Evolutionary conservation across 2,329 filamentous ascomycete genomes (phyloP).

Genomic region (Neopestalotiopsis sp.): DNA sequence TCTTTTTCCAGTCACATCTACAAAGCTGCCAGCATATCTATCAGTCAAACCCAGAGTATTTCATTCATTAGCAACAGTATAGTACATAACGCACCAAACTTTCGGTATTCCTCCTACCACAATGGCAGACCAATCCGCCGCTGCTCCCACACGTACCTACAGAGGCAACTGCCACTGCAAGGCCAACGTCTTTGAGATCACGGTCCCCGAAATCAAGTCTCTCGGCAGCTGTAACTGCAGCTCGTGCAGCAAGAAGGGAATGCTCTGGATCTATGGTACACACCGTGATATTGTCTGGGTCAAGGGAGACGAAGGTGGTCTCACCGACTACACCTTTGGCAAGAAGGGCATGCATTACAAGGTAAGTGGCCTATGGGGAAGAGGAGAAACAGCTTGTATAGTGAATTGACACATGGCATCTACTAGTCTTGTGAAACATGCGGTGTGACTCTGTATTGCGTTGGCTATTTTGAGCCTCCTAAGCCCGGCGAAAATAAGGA

Average conservation of each 20-base stretch:
- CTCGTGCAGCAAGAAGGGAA: conserved; percentile 61
- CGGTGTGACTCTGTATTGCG: conserved; percentile 48
- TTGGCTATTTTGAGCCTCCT: conserved; percentile 27
- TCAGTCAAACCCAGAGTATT: no score
- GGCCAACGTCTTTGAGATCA: conserved; percentile 56
- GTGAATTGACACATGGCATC: background rate
- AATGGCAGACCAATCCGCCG: conserved; percentile 8
- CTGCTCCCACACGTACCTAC: conserved; percentile 44
- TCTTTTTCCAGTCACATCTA: background rate
- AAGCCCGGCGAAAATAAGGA: conserved; percentile 34
- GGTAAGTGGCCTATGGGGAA: conserved; percentile 31
- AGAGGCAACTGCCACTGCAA: conserved; percentile 65
- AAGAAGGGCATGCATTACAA: conserved; percentile 45
- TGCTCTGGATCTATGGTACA: conserved; percentile 41
- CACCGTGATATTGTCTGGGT: conserved; percentile 46
- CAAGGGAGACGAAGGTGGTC: conserved; percentile 47
- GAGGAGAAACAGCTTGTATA: background rate
- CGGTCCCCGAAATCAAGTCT: conserved; percentile 62
- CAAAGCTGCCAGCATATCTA: background rate
- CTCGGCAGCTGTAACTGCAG: conserved; percentile 70
- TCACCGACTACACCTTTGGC: conserved; percentile 53
- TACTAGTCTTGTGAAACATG: conserved; percentile 58
- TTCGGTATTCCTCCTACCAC: background rate
- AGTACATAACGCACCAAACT: no score
- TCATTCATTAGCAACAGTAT: no score